Conservation (phyloP, 768 basidiomycete genomes). For the Kwoniella dejecticola region DNA sequence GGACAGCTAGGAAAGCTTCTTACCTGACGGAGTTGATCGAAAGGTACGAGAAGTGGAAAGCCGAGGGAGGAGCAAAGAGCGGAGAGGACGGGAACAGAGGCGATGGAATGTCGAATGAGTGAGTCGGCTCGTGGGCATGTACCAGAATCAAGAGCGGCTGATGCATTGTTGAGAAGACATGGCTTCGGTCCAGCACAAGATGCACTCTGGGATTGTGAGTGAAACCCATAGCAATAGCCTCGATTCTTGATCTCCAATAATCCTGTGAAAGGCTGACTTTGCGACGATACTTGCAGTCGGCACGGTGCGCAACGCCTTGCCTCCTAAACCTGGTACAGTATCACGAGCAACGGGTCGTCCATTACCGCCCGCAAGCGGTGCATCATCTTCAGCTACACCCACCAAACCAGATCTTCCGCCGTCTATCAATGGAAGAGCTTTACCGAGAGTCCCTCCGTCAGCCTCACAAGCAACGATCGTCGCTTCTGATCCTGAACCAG, state of each 20-base stretch:
- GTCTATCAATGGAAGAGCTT: slow-evolving; percentile 24
- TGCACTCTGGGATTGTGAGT: slow-evolving; percentile 77
- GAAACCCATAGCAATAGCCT: too few species aligned
- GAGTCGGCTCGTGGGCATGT: slow-evolving; percentile 2
- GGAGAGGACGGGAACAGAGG: slow-evolving; percentile 56
- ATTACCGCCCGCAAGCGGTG: slow-evolving; percentile 37
- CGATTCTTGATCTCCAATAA: too few species aligned
- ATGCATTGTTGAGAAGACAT: slow-evolving; percentile 14
- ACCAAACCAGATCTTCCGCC: slow-evolving; percentile 12
- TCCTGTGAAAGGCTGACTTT: too few species aligned
- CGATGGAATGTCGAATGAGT: slow-evolving; percentile 19
- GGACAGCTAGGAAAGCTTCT: slow-evolving; percentile 89
- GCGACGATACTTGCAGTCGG: slow-evolving; percentile 63
- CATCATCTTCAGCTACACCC: neutral
- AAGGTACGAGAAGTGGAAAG: slow-evolving; percentile 87
- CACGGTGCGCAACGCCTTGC: slow-evolving; percentile 75
- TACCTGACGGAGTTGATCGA: slow-evolving; percentile 96
- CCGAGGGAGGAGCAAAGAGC: slow-evolving; percentile 74
- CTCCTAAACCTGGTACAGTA: slow-evolving; percentile 20
- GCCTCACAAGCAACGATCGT: slow-evolving; percentile 55
- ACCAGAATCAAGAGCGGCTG: neutral
- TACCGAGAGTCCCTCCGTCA: slow-evolving; percentile 39
- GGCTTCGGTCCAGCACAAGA: slow-evolving; percentile 58
- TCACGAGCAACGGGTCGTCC: slow-evolving; percentile 68
- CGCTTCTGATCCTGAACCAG: slow-evolving; percentile 1